Base-by-base conservation (phyloP, 192 early-diverging fungal genomes). In the Allomyces javanicus region DNA sequence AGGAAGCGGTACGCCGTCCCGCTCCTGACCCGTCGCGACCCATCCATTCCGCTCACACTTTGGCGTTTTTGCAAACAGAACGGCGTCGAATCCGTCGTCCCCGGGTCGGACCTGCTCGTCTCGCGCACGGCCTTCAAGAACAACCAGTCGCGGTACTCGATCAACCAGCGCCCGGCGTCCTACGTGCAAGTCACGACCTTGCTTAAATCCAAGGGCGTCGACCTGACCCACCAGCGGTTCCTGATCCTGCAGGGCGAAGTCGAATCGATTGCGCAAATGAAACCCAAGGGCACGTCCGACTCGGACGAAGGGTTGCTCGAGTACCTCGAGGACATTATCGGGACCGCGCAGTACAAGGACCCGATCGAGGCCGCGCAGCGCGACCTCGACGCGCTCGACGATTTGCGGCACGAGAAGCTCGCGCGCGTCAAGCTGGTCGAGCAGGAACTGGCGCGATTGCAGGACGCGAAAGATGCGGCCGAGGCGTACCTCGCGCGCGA, bases 301-400 rank as follows among this genome's bases (percentile, higher is more conserved):
- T 78, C 89, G 71, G 96, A 99, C 64, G 96, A 97, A 66, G 96
- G 94, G 1, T 74, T 99, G 55, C 80, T 99, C 9, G 96, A 99
- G 72, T 99, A 95, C 72, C 77, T 99, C 27, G 96, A 99, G 73
- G 96, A 99, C 72, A 97, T 99, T 62, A 96, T 99, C 40, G 96
- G 96, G 19, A 98, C 94, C 0, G 83, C 87, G 0, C 74, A 75
- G 63, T 96, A 93, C 72, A 95, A 96, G 75, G 78, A 77, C 22
- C 79, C 81, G 33, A 96, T 99, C 69, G 88, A 91, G 67, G 78
- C 85, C 23, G 79, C 86, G 7, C 81, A 71, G 23, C 69, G 73
- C 40, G 72, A 78, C 63, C 72, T 97, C 0, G 96, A 99, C 62
- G 73, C 72, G 27, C 70, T 94, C 19, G 91, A 88, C 66, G 82